Evolutionary conservation across 306 rosid species (phyloP).

Genomic region (Geum urbanum): DNA sequence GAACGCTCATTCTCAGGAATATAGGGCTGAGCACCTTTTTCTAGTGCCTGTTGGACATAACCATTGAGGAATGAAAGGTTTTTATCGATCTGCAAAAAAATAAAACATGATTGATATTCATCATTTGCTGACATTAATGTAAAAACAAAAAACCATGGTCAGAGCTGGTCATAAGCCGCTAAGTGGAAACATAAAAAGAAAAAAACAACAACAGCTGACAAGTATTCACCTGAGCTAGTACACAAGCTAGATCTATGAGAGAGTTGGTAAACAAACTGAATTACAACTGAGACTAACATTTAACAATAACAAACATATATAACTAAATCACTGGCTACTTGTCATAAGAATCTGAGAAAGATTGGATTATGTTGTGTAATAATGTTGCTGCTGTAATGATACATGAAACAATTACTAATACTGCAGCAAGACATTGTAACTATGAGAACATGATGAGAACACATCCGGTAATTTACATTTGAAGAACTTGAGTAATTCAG

Average conservation of each 20-base stretch:
- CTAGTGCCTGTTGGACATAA: slow-evolving; percentile 57
- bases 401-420: background rate
- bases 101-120: slow-evolving; percentile 13
- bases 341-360: background rate
- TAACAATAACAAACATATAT: background rate
- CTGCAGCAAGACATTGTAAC: background rate
- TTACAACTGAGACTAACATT: background rate
- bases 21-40: slow-evolving; percentile 78
- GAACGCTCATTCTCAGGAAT: slow-evolving; percentile 60
- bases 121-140: background rate
- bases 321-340: background rate
- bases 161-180: background rate
- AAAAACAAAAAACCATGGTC: background rate
- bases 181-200: background rate
- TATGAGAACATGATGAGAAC: background rate
- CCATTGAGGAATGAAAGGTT: slow-evolving; percentile 61
- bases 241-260: background rate
- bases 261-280: background rate
- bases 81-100: slow-evolving; percentile 55
- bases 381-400: background rate
- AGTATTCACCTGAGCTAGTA: background rate
- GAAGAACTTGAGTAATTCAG: background rate
- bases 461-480: background rate
- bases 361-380: background rate
- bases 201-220: background rate